Evolutionary conservation across 2,329 filamentous ascomycete species (phyloP).

Genomic region (Drechslerella dactyloides): DNA sequence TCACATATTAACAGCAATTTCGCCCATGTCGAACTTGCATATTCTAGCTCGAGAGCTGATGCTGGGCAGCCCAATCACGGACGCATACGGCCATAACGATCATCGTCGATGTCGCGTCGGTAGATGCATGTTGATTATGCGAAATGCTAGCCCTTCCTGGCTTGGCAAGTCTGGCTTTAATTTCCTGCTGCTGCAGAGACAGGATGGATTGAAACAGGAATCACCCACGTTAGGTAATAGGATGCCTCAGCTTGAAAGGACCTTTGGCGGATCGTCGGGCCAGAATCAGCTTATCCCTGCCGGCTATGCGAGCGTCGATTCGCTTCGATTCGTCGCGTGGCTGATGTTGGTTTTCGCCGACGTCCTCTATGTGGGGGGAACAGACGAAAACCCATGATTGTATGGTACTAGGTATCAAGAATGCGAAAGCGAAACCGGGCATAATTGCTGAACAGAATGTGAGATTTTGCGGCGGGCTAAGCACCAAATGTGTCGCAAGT

Average conservation of each 20-base stretch:
- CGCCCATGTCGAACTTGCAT: neutral
- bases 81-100: neutral
- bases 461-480: no score
- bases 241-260: slow-evolving; percentile 22
- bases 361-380: slow-evolving; percentile 5
- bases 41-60: neutral
- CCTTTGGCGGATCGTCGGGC: neutral
- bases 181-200: slow-evolving; percentile 13
- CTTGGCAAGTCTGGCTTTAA: slow-evolving; percentile 20
- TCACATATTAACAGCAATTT: slow-evolving; percentile 7
- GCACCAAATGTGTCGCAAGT: neutral
- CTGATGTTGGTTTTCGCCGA: slow-evolving; percentile 16
- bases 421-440: neutral
- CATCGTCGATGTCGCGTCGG: slow-evolving; percentile 1
- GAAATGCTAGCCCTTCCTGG: no score
- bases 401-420: neutral
- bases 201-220: slow-evolving; percentile 34
- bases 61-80: neutral
- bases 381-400: neutral
- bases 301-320: slow-evolving; percentile 13
- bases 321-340: slow-evolving; percentile 39
- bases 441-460: no score
- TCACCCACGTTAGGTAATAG: slow-evolving; percentile 42
- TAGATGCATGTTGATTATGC: slow-evolving; percentile 6
- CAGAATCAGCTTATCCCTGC: neutral